Evolutionary conservation across 139 green algal genomes (phyloP).

Genomic region (Chlorella sp.): DNA sequence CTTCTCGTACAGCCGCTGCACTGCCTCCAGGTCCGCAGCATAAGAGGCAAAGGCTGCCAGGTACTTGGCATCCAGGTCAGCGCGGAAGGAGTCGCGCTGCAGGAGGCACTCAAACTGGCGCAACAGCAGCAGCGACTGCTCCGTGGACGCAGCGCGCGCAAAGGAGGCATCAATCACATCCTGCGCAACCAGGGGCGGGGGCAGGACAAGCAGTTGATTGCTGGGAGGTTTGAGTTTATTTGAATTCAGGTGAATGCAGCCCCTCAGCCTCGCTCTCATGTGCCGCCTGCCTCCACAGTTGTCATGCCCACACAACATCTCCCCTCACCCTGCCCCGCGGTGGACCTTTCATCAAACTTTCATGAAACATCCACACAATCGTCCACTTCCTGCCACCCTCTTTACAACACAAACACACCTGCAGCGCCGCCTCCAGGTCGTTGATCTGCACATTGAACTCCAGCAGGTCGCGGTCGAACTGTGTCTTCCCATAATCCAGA

Average conservation of each 20-base stretch:
- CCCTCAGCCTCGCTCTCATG: neutral
- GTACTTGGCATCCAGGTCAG: constrained; percentile 84
- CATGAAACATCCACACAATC: too few relatives aligned
- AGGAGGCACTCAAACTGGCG: constrained; percentile 90
- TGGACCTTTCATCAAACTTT: neutral
- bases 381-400: too few relatives aligned
- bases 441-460: constrained; percentile 98
- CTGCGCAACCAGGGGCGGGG: constrained; percentile 52
- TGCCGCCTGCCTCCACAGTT: too few relatives aligned
- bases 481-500: constrained; percentile 84
- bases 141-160: constrained; percentile 86
- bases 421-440: constrained; percentile 89
- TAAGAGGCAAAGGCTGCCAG: constrained; percentile 84
- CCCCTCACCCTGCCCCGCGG: neutral
- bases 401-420: constrained; percentile 29
- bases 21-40: constrained; percentile 80
- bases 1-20: constrained; percentile 93
- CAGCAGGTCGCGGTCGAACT: constrained; percentile 93
- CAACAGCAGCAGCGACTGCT: constrained; percentile 89
- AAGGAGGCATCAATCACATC: constrained; percentile 89
- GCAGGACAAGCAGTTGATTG: neutral
- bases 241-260: neutral
- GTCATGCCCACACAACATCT: too few relatives aligned
- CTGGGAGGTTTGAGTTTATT: neutral
- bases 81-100: constrained; percentile 77